Evolutionary conservation across 2,329 filamentous ascomycete genomes (phyloP), one percentile per base, ranked within the genome.

Genomic region (Penicillium capsulatum): DNA sequence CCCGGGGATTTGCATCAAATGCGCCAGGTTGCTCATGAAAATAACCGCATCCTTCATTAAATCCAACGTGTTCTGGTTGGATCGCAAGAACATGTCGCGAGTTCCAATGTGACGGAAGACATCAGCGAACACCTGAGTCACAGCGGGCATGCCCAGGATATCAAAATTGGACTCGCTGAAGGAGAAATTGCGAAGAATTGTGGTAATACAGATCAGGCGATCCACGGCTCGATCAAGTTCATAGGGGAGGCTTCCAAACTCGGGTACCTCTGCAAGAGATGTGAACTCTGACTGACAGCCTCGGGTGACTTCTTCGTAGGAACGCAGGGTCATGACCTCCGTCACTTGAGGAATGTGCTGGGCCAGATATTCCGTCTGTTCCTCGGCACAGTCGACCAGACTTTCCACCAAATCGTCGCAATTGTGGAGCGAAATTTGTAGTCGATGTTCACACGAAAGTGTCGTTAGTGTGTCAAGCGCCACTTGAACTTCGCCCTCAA

Each of bases 1-100:
- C 14, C 84, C 84, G 1, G 89, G 84, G 27, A 98, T 73, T 58
- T 91, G 84, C 36, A 97, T 77, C 7, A 80, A 78, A 32, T 86
- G 80, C 6, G 89, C 82, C 33, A 94, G 80, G 63, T 98, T 97
- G 40, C 91, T 96, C 38, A 98, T 73, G 51, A 94, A 81, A 11
- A 88, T 83, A 42, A 97, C 80, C 19, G 89, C 73, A 63, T 98
- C 92, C 67, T 98, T 98, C 86, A 96, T 94, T 56, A 97, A 91
- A 64, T 98, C 92, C 50, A 96, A 72, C 0, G 86, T 92, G 65
- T 96, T 95, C 57, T 78, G 74, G 50, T 92, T 78, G 3, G 82
- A 87, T 27, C 88, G 81, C 29, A 97, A 70, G 19, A 97, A 76
- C 75, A 91, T 86, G 53, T 88, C 88, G 10, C 89, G 83, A 3